A percentile compares a stretch with the other conserved stretches of the same genome.
These are phyloP conservation scores for Arthroderma uncinatum DNA, from an alignment of 2,329 filamentous ascomycete genomes.

Conservation along the genomic window DNA sequence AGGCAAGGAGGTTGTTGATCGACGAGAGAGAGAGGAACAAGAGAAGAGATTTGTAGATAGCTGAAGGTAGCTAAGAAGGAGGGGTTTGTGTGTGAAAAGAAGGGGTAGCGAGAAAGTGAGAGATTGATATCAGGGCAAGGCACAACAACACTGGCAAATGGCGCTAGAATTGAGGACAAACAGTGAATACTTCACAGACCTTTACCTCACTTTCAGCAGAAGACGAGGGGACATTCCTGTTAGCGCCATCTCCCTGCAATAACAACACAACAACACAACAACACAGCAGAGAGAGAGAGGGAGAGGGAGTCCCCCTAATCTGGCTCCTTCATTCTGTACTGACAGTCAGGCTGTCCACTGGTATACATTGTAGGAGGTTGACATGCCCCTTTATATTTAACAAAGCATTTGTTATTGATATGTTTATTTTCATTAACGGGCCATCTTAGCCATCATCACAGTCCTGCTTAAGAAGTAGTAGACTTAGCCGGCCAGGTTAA, in stretches of 20 bases:
- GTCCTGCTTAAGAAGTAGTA: too few species aligned
- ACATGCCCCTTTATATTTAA: neutral
- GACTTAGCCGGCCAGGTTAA: too few species aligned
- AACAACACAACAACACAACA: neutral
- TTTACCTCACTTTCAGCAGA: neutral
- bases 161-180: neutral
- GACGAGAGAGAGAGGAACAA: constrained; percentile 7
- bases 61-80: neutral
- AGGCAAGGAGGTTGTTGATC: neutral
- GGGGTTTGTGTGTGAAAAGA: constrained; percentile 4
- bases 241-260: neutral
- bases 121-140: neutral
- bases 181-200: neutral
- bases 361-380: neutral
- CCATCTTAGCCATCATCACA: too few species aligned
- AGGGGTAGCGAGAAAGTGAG: constrained; percentile 4
- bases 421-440: too few species aligned
- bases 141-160: neutral
- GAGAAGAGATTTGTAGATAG: neutral
- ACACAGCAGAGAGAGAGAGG: too few species aligned
- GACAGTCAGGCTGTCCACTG: neutral
- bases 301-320: neutral
- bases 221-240: neutral
- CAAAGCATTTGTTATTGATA: neutral
- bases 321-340: neutral